Base-by-base conservation (phyloP, 169 alveolate genomes). In the Eimeria praecox region DNA sequence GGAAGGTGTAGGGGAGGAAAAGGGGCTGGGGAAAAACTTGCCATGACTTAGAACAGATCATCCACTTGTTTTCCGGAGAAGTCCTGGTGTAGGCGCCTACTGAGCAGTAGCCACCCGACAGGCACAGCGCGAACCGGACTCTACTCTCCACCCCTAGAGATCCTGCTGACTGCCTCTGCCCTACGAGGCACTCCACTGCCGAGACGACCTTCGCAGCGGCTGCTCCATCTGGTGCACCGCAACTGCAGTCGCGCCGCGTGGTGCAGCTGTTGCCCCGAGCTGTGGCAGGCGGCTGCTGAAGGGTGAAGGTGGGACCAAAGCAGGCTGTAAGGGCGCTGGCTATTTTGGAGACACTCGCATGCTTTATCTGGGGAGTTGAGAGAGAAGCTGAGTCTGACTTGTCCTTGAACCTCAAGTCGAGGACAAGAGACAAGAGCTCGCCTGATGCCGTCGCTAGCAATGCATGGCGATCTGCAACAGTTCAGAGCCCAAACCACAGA, bases 361-460 rank as follows among this genome's bases (percentile, higher is more conserved):
- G 96, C 88, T 93, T 93, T 52, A 93, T 66, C 52, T 62, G 64
- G 10, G 92, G 92, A n/a, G 80, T 6, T 33, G 80, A 16, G 40
- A 38, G 24, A 22, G 80, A 38, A 24, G 56, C 5, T 3, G 62
- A 24, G 14, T 54, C 75, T 6, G 75, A 59, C 80, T 71, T 44
- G 30, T 54, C 92, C 56, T 86, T 54, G 42, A 62, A 62, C 20
- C 40, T 24, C 59, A 86, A 86, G 38, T 86, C 92, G 24, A 86
- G 92, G 80, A 86, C 59, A 30, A 86, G 80, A 5, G 96, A 93
- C 27, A 93, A 85, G 38, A 93, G 93, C 59, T 38, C 88, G 20
- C 96, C 96, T 38, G 96, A 80, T 6, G 87, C 93, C 49, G 96
- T 93, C 46, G 96, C 96, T 8, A 93, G 93, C 88, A 93, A 44